Percentiles rank a stretch among this genome's conserved stretches.
These are phyloP conservation scores for Aspergillus phoenicis DNA, from an alignment of 2,329 filamentous ascomycete species.

Conservation along the genomic window DNA sequence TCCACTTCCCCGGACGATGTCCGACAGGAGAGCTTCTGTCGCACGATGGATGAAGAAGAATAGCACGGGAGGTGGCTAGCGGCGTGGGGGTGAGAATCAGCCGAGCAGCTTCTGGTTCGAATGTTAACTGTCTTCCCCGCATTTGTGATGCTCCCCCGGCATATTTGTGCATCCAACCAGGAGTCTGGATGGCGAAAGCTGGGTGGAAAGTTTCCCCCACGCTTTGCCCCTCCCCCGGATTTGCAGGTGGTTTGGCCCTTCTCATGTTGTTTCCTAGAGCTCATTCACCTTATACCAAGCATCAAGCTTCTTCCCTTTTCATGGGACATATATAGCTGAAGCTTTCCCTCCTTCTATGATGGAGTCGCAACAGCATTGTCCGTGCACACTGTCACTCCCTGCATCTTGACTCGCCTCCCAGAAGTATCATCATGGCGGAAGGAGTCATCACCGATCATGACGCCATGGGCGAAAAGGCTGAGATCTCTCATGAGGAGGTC, in stretches of 20 bases:
- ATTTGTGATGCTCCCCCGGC: not conserved
- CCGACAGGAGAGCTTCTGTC: not conserved
- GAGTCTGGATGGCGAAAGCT: not conserved
- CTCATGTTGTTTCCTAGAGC: not conserved
- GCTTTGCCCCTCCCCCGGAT: not conserved
- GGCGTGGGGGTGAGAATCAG: not conserved
- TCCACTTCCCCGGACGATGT: not conserved
- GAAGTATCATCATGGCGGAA: slow-evolving; percentile 8
- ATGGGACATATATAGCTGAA: not conserved
- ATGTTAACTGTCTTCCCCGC: not conserved
- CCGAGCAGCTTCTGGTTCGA: not conserved
- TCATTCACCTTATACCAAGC: not conserved
- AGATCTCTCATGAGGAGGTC: slow-evolving; percentile 28
- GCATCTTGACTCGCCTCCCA: not conserved
- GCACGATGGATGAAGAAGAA: slow-evolving; percentile 1
- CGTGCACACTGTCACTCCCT: not conserved
- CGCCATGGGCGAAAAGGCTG: slow-evolving; percentile 21
- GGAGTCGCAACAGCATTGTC: not conserved
- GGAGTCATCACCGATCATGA: slow-evolving; percentile 16
- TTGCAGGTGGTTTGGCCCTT: not conserved
- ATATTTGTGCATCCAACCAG: not conserved
- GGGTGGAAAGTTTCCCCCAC: not conserved
- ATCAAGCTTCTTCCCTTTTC: not conserved
- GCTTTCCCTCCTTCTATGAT: not conserved
- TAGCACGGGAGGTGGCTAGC: not conserved